A percentile compares a stretch with the other conserved stretches of the same genome.
phyloP scores from a whole-genome alignment of 1,284 basidiomycete species.

The Pseudozyma sp. region DNA sequence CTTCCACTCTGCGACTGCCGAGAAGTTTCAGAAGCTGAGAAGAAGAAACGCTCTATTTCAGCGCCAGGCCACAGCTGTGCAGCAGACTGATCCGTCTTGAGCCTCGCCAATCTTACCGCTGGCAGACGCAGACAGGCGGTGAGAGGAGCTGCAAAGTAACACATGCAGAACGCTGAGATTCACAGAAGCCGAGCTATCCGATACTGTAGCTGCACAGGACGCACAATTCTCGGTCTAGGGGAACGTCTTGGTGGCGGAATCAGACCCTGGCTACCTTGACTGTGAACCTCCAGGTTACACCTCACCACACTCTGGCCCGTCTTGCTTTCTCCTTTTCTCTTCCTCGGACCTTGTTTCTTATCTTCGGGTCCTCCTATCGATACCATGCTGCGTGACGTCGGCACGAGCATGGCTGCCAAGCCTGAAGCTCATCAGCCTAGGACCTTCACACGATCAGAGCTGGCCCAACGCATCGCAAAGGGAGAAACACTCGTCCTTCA shows the following conservation, averaged over 20 bases:
- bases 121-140: background rate
- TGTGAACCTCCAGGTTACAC: too few relatives aligned
- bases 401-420: constrained; percentile 8
- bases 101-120: background rate
- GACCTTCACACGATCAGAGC: constrained; percentile 56
- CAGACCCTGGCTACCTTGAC: too few relatives aligned
- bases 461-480: constrained; percentile 61
- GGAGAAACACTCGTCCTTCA: constrained; percentile 81
- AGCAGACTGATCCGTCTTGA: too few relatives aligned
- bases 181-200: background rate
- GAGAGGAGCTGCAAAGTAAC: constrained; percentile 1
- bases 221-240: background rate
- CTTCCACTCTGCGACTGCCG: background rate
- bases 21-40: background rate
- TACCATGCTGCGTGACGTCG: constrained; percentile 10
- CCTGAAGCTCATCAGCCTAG: constrained; percentile 10
- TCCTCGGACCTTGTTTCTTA: too few relatives aligned
- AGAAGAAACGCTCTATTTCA: background rate
- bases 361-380: too few relatives aligned
- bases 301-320: too few relatives aligned
- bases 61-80: background rate
- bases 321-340: too few relatives aligned
- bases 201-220: background rate
- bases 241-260: background rate
- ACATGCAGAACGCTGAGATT: background rate